Evolutionary conservation across 1,139 yeast species (phyloP).

Genomic region (Candida tunisiensis): DNA sequence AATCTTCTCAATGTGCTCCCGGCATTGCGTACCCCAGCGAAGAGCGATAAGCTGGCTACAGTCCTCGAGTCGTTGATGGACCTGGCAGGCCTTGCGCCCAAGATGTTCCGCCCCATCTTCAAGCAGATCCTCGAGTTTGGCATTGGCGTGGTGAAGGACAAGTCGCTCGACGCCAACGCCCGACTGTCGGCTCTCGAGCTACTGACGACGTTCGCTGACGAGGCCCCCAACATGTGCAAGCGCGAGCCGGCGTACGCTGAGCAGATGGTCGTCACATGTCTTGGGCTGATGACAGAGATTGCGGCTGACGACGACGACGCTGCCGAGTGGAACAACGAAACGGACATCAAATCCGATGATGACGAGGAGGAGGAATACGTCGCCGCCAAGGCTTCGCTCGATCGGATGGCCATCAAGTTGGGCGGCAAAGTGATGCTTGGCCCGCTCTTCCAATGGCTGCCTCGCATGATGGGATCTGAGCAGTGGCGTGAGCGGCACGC

Average conservation of each 20-base stretch:
- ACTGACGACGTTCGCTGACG: constrained; percentile 78
- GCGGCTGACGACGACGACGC: constrained; percentile 70
- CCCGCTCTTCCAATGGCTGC: constrained; percentile 74
- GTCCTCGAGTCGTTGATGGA: constrained; percentile 86
- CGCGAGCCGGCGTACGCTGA: constrained; percentile 57
- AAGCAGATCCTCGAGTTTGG: constrained; percentile 74
- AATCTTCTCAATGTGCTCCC: constrained; percentile 75
- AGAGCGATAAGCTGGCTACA: constrained; percentile 65
- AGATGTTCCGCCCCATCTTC: constrained; percentile 83
- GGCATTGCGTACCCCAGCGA: constrained; percentile 59
- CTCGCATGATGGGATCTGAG: constrained; percentile 57
- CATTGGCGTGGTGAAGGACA: constrained; percentile 63
- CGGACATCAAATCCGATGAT: constrained; percentile 60
- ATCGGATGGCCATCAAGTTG: constrained; percentile 68
- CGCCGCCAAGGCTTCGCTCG: constrained; percentile 88
- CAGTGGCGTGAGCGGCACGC: constrained; percentile 96
- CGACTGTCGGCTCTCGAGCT: constrained; percentile 81
- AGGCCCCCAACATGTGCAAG: constrained; percentile 92
- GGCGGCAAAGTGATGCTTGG: constrained; percentile 75
- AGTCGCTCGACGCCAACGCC: constrained; percentile 60
- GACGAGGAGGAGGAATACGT: constrained; percentile 80
- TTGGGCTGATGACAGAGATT: constrained; percentile 84
- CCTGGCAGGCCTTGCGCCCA: constrained; percentile 85
- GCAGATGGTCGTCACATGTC: constrained; percentile 54
- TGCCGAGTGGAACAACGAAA: constrained; percentile 75